phyloP scores from a whole-genome alignment of 106 monocot species.

The Apostasia shenzhenica region DNA sequence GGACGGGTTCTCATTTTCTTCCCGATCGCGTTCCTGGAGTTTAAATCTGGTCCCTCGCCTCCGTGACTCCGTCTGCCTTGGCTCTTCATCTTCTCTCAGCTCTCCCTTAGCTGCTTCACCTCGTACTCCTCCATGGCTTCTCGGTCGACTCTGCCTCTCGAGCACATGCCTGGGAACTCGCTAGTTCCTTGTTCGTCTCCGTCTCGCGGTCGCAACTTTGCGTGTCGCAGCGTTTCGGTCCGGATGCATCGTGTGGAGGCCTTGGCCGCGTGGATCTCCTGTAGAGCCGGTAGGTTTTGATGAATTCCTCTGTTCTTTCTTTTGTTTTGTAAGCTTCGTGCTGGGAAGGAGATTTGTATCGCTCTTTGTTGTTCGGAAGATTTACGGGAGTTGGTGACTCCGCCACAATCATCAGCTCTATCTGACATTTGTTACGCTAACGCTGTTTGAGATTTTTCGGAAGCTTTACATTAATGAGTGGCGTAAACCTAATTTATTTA shows the following conservation, averaged over 20 bases:
- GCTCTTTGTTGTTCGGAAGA: too few relatives aligned
- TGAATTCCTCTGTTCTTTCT: background rate
- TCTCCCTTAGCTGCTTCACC: too few relatives aligned
- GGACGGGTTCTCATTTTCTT: too few relatives aligned
- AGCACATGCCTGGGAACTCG: background rate
- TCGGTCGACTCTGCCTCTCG: background rate
- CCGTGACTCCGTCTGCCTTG: too few relatives aligned
- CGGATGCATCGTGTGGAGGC: background rate
- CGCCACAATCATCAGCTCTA: too few relatives aligned
- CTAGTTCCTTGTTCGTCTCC: background rate
- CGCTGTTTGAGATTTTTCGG: background rate
- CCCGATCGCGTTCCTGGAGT: too few relatives aligned
- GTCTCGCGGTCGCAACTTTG: background rate
- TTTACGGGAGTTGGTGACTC: too few relatives aligned
- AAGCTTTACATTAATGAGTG: background rate
- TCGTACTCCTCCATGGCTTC: conserved; percentile 8
- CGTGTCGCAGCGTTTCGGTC: background rate
- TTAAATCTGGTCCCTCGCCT: too few relatives aligned
- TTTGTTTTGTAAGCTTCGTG: background rate
- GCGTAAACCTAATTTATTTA: too few relatives aligned
- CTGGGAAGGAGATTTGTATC: too few relatives aligned
- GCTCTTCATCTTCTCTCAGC: too few relatives aligned
- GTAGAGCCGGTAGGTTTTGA: background rate
- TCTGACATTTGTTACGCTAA: too few relatives aligned
- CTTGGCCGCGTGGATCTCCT: background rate